Percentiles rank a stretch among this genome's conserved stretches.
Evolutionary conservation across 176 grass and related monocot species (phyloP).

Genomic region (Musa troglodytarum): DNA sequence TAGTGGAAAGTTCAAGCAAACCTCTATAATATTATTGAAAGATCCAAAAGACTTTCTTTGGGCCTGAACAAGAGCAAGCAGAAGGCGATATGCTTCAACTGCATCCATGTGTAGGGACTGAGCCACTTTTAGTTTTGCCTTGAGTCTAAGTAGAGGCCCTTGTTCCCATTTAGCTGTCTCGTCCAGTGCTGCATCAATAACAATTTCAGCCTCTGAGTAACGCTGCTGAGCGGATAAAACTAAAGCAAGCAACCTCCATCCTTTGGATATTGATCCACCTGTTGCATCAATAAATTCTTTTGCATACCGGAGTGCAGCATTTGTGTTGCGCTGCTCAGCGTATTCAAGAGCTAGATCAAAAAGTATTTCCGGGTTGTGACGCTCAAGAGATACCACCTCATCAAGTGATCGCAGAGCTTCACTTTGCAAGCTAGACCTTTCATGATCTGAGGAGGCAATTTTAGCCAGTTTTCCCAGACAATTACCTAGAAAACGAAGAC

Average conservation of each 20-base stretch:
- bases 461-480: constrained; percentile 70
- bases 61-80: constrained; percentile 96
- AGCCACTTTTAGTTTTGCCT: constrained; percentile 75
- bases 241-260: constrained; percentile 80
- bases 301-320: constrained; percentile 67
- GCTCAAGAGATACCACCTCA: constrained; percentile 48
- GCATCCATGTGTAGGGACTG: constrained; percentile 71
- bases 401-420: constrained; percentile 75
- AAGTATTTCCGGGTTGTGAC: constrained; percentile 53
- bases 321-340: constrained; percentile 79
- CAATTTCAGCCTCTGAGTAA: constrained; percentile 72
- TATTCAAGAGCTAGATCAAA: constrained; percentile 79
- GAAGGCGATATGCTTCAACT: constrained; percentile 59
- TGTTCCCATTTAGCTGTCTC: constrained; percentile 96
- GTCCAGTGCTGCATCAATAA: constrained; percentile 88
- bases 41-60: constrained; percentile 63
- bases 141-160: constrained; percentile 75
- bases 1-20: constrained; percentile 26
- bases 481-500: constrained; percentile 59
- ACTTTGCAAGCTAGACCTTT: constrained; percentile 64
- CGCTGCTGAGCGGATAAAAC: constrained; percentile 83
- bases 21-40: constrained; percentile 54
- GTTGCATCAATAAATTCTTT: constrained; percentile 87
- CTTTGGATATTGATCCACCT: constrained; percentile 78
- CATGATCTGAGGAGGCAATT: constrained; percentile 68